Evolutionary conservation across 2,329 filamentous ascomycete genomes (phyloP), one percentile per base, ranked within the genome.

Genomic region (Cladosporium oxysporum): DNA sequence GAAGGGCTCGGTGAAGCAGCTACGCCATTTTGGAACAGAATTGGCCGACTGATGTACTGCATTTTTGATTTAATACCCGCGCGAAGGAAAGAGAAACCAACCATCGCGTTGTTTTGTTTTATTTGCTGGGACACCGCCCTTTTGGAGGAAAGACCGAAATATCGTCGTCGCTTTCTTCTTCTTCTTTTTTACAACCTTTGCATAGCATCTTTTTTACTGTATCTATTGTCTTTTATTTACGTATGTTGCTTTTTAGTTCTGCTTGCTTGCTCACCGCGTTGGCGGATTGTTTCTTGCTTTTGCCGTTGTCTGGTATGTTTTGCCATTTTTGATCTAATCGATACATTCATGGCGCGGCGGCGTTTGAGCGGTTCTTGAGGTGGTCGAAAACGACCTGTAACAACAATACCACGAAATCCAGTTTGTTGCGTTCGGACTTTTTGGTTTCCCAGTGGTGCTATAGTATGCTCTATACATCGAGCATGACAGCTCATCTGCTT

Each of bases 21-120:
- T 4, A 47, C 41, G n/a, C 41, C 52, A 21, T n/a, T 29, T n/a
- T 18, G 52, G 52, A 55, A 18, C 28, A 29, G 31, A 33, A n/a
- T 7, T 12, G 52, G 52, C 52, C 8, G 33, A 33, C 18, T 21
- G 28, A 33, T 33, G 52, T 31, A 33, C 31, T 53, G 52, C 52
- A 55, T 55, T 53, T 55, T 55, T 28, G 52, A 55, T 33, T 29
- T 55, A 55, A 55, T 55, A 55, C 52, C 52, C 52, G 29, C 52
- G 52, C 52, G 52, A 29, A 33, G 23, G 26, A 29, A 55, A 47
- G 11, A 55, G 31, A 55, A n/a, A 55, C 50, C 26, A 55, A 31
- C 28, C 12, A 10, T 33, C 31, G 52, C 52, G n/a, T 55, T 55
- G 26, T 29, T 41, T 53, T 26, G 16, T 12, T 55, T 33, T 55